Evolutionary conservation across 768 basidiomycete species (phyloP).

Genomic region (Serendipita vermifera): DNA sequence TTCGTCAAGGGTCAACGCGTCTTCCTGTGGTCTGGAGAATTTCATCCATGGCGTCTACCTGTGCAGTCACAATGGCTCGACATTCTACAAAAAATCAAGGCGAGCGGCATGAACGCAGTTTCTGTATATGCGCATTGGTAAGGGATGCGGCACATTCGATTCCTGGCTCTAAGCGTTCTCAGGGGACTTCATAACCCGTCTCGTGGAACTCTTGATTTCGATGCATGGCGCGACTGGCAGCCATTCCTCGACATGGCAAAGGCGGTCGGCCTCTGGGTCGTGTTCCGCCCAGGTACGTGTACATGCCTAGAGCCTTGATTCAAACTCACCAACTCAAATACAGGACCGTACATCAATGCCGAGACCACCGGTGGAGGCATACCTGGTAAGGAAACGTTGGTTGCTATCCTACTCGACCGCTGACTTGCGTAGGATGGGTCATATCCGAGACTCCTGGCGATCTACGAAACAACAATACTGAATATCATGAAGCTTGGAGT

Average conservation of each 20-base stretch:
- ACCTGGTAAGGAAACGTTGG: conserved; percentile 26
- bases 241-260: conserved; percentile 64
- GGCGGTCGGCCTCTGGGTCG: conserved; percentile 61
- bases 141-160: conserved; percentile 1
- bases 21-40: conserved; percentile 70
- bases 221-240: conserved; percentile 52
- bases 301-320: background rate
- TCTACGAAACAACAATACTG: conserved; percentile 61
- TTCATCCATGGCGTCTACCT: conserved; percentile 71
- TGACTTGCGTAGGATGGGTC: conserved; percentile 34
- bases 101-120: conserved; percentile 64
- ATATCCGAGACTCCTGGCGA: conserved; percentile 52
- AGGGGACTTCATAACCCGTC: conserved; percentile 66
- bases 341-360: conserved; percentile 51
- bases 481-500: conserved; percentile 58
- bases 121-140: conserved; percentile 64
- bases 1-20: conserved; percentile 55
- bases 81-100: conserved; percentile 68
- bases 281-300: conserved; percentile 56
- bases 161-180: background rate
- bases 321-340: too few relatives aligned
- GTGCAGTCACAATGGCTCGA: conserved; percentile 72
- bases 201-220: conserved; percentile 58
- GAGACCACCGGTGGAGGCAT: conserved; percentile 46
- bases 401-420: background rate